phyloP scores from a whole-genome alignment of 1,139 yeast genomes.

The Magnusiomyces starmeri region DNA sequence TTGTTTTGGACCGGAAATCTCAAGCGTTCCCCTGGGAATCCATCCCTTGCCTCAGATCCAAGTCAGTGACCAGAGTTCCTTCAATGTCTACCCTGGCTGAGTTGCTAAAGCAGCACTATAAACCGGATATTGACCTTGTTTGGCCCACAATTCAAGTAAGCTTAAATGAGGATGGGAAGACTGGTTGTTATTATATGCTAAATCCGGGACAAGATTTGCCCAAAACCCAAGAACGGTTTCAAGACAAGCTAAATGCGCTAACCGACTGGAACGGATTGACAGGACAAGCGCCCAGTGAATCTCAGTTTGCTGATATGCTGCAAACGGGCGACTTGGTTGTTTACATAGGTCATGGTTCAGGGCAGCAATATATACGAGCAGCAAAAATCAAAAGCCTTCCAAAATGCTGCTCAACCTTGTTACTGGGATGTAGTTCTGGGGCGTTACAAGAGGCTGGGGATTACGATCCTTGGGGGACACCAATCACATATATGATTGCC shows the following conservation, averaged over 20 bases:
- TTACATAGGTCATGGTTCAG: conserved; percentile 93
- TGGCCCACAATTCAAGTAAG: conserved; percentile 22
- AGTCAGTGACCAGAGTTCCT: conserved; percentile 70
- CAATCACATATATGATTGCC: conserved; percentile 65
- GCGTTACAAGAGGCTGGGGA: conserved; percentile 51
- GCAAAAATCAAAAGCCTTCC: conserved; percentile 41
- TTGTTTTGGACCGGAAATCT: conserved; percentile 61
- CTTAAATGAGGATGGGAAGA: conserved; percentile 17
- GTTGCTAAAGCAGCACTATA: conserved; percentile 31
- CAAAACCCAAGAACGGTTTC: conserved; percentile 60
- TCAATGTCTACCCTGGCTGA: conserved; percentile 47
- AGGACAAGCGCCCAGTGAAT: conserved; percentile 53
- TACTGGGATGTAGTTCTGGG: conserved; percentile 93
- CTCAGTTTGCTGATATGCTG: conserved; percentile 39
- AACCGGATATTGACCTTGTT: conserved; percentile 11
- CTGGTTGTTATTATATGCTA: conserved; percentile 48
- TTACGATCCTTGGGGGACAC: conserved; percentile 69
- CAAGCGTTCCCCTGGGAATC: conserved; percentile 86
- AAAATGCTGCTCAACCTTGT: conserved; percentile 57
- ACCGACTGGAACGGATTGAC: conserved; percentile 49
- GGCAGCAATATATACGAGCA: conserved; percentile 67
- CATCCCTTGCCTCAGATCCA: conserved; percentile 44
- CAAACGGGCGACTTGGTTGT: conserved; percentile 48
- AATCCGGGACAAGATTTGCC: conserved; percentile 78
- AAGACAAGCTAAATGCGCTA: conserved; percentile 37